A percentile compares a stretch with the other conserved stretches of the same genome.
phyloP scores from a whole-genome alignment of 768 basidiomycete species.

The Glaciozyma martinii region DNA sequence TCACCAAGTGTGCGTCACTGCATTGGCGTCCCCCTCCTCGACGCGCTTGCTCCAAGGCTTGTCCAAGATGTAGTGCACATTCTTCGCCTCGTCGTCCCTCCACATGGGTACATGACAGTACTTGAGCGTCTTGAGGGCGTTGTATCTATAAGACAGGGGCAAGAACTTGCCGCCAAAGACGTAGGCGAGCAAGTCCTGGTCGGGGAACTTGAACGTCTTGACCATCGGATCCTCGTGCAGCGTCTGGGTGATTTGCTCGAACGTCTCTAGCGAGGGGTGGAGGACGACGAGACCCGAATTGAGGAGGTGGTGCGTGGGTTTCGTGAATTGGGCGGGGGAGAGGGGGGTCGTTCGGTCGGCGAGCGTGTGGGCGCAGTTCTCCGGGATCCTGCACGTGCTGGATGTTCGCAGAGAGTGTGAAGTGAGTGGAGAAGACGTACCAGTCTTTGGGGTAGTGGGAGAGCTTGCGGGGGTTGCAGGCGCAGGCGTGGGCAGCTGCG shows the following conservation, averaged over 20 bases:
- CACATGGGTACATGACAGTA: constrained; percentile 60
- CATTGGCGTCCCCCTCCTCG: neutral
- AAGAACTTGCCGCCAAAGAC: constrained; percentile 67
- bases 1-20: neutral
- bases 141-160: constrained; percentile 77
- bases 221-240: constrained; percentile 53
- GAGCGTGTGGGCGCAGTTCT: constrained; percentile 73
- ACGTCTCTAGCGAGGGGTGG: constrained; percentile 56
- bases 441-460: constrained; percentile 83
- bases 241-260: constrained; percentile 50
- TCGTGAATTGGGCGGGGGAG: constrained; percentile 44
- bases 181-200: constrained; percentile 81
- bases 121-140: constrained; percentile 81
- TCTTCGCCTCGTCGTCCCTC: constrained; percentile 74
- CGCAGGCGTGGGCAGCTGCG: constrained; percentile 80
- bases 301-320: constrained; percentile 69
- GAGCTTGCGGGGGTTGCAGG: constrained; percentile 82
- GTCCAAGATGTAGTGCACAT: constrained; percentile 81
- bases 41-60: constrained; percentile 59
- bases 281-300: constrained; percentile 87
- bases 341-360: constrained; percentile 44
- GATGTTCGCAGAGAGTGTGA: neutral
- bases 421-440: constrained; percentile 40
- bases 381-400: constrained; percentile 60
- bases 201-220: constrained; percentile 61